Evolutionary conservation across 208 protist genomes (phyloP).

Genomic region (Borovskyia barvae): DNA sequence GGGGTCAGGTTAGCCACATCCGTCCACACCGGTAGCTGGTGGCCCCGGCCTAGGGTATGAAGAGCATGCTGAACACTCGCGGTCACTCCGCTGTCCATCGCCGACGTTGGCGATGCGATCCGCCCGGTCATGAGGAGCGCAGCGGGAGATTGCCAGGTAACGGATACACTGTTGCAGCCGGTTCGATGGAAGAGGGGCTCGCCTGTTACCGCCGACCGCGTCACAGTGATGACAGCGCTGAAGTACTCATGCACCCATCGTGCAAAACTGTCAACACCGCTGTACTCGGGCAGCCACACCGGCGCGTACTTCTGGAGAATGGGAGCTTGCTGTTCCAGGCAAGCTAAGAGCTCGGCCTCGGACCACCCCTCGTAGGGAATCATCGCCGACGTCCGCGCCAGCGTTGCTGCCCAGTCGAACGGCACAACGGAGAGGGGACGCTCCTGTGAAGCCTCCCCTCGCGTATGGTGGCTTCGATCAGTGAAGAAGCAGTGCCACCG

Average conservation of each 20-base stretch:
- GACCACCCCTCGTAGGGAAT: constrained; percentile 69
- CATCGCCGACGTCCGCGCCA: constrained; percentile 23
- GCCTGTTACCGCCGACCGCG: constrained; percentile 58
- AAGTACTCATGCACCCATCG: constrained; percentile 42
- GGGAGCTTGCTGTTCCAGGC: constrained; percentile 19
- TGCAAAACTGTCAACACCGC: constrained; percentile 21
- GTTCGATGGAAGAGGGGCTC: constrained; percentile 34
- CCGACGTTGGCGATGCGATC: neutral
- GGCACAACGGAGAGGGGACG: constrained; percentile 16
- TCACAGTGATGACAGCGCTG: constrained; percentile 33
- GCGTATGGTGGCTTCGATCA: neutral
- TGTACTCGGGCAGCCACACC: constrained; percentile 11
- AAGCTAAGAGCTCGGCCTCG: constrained; percentile 36
- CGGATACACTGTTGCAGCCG: constrained; percentile 28
- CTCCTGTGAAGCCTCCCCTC: neutral
- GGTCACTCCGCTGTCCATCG: neutral
- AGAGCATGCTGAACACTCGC: constrained; percentile 35
- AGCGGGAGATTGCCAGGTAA: constrained; percentile 7
- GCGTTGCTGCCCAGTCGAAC: constrained; percentile 46
- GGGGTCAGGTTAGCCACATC: constrained; percentile 37
- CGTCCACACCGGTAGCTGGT: constrained; percentile 65
- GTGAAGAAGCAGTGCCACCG: constrained; percentile 17
- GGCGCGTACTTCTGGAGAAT: constrained; percentile 8
- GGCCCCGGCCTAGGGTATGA: constrained; percentile 39
- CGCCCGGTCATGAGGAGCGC: too few relatives aligned